These are phyloP conservation scores for Gastrolobium villosum DNA, from an alignment of 306 rosid species.

Conservation along the genomic window DNA sequence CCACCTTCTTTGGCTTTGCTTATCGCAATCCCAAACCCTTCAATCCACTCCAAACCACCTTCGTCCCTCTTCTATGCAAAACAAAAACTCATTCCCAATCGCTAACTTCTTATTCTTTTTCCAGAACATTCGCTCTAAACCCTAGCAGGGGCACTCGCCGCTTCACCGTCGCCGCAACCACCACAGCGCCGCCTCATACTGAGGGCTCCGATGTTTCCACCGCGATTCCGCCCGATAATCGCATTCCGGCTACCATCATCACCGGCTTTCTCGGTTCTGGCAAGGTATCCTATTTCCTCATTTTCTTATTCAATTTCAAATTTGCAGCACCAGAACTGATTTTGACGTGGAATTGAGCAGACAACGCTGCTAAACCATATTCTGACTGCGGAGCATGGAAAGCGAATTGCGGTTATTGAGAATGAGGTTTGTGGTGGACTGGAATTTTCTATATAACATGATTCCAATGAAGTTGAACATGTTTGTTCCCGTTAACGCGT, in stretches of 20 bases:
- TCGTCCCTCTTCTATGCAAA: slow-evolving; percentile 48
- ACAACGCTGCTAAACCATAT: slow-evolving; percentile 94
- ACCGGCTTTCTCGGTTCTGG: slow-evolving; percentile 98
- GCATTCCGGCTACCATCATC: slow-evolving; percentile 91
- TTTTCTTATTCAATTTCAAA: not conserved
- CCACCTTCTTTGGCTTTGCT: slow-evolving; percentile 58
- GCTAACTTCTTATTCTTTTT: slow-evolving; percentile 41
- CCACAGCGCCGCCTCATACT: slow-evolving; percentile 66
- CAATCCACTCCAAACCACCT: slow-evolving; percentile 49
- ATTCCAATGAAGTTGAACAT: not conserved
- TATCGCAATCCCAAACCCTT: slow-evolving; percentile 55
- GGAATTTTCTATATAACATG: not conserved
- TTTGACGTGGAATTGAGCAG: slow-evolving; percentile 60
- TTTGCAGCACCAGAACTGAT: not conserved
- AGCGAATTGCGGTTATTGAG: slow-evolving; percentile 92
- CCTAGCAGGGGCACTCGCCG: slow-evolving; percentile 51
- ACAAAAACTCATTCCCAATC: slow-evolving; percentile 39
- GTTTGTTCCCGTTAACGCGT: slow-evolving; percentile 7
- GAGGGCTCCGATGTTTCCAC: slow-evolving; percentile 72
- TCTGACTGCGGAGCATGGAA: slow-evolving; percentile 92
- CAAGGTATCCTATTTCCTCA: slow-evolving; percentile 58
- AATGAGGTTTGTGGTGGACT: slow-evolving; percentile 50
- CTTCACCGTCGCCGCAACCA: slow-evolving; percentile 65
- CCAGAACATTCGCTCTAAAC: slow-evolving; percentile 36
- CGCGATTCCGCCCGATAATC: slow-evolving; percentile 74